Evolutionary conservation across 352 stramenopile genomes (phyloP).

Genomic region (Pythium pectinolyticum): DNA sequence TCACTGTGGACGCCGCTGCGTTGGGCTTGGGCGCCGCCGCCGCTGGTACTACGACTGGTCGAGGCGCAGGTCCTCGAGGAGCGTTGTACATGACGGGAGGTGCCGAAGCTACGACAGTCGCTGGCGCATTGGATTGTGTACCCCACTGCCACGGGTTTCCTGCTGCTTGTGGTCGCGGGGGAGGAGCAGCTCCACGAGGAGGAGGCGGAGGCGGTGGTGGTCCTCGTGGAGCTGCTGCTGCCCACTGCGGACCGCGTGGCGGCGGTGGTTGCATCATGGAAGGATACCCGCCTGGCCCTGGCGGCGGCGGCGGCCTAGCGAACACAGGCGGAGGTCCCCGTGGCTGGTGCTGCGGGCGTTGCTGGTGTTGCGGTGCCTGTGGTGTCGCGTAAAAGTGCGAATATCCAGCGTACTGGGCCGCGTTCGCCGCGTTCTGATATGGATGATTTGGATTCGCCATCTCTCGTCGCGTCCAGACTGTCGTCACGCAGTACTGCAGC

Average conservation of each 20-base stretch:
- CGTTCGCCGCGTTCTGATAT: slow-evolving; percentile 26
- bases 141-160: slow-evolving; percentile 71
- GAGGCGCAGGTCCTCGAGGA: slow-evolving; percentile 3
- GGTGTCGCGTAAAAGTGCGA: slow-evolving; percentile 25
- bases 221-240: slow-evolving; percentile 6
- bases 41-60: slow-evolving; percentile 11
- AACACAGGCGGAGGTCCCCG: slow-evolving; percentile 9
- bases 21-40: slow-evolving; percentile 27
- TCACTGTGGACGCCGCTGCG: slow-evolving; percentile 8
- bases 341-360: too few relatives aligned
- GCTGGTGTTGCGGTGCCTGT: slow-evolving; percentile 30
- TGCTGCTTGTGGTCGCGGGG: slow-evolving; percentile 4
- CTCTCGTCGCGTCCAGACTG: not conserved
- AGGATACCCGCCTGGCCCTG: slow-evolving; percentile 20
- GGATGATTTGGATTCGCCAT: slow-evolving; percentile 30
- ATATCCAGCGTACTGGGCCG: slow-evolving; percentile 26
- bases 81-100: slow-evolving; percentile 53
- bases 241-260: slow-evolving; percentile 16
- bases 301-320: slow-evolving; percentile 42
- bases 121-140: slow-evolving; percentile 33
- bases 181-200: slow-evolving; percentile 22
- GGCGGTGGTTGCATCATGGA: slow-evolving; percentile 8
- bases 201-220: slow-evolving; percentile 20
- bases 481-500: not conserved
- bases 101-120: slow-evolving; percentile 30